Evolutionary conservation across 257 asterid species (phyloP).

Genomic region (Salvia splendens): DNA sequence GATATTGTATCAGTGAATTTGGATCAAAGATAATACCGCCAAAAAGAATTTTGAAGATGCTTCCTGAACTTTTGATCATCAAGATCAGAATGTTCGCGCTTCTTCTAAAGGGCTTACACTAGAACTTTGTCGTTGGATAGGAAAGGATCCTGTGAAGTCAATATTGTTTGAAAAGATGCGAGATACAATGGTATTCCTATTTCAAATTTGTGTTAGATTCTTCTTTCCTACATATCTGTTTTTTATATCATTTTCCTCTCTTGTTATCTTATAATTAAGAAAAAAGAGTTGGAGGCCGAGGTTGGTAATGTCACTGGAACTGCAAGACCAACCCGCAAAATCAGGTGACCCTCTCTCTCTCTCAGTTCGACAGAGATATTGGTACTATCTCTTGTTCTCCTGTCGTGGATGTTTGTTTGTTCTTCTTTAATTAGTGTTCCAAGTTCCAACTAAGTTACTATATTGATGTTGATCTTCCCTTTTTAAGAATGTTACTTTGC

Average conservation of each 20-base stretch:
- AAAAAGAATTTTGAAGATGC: conserved; percentile 97
- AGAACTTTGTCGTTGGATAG: conserved; percentile 99
- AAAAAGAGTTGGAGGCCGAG: conserved; percentile 98
- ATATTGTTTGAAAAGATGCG: conserved; percentile 98
- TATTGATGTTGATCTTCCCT: not conserved
- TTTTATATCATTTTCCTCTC: conserved; percentile 22
- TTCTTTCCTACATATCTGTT: conserved; percentile 1
- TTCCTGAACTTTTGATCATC: conserved; percentile 99
- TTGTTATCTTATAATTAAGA: conserved; percentile 47
- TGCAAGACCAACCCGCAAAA: conserved; percentile 91
- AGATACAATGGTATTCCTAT: conserved; percentile 85
- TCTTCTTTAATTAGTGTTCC: not conserved
- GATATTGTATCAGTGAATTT: conserved; percentile 74
- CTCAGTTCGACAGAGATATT: not conserved
- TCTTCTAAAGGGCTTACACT: conserved; percentile 94
- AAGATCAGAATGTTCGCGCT: conserved; percentile 99
- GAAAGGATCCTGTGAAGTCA: conserved; percentile 95
- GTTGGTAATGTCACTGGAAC: conserved; percentile 82
- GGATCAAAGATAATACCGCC: conserved; percentile 95
- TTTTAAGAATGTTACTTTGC: conserved; percentile 12
- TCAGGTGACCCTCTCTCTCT: conserved; percentile 53
- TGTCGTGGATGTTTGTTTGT: not conserved
- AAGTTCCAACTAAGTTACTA: not conserved
- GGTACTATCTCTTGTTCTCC: conserved; percentile 10
- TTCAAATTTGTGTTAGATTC: not conserved